Base-by-base conservation (phyloP, 768 basidiomycete genomes). In the Naganishia vishniacii region DNA sequence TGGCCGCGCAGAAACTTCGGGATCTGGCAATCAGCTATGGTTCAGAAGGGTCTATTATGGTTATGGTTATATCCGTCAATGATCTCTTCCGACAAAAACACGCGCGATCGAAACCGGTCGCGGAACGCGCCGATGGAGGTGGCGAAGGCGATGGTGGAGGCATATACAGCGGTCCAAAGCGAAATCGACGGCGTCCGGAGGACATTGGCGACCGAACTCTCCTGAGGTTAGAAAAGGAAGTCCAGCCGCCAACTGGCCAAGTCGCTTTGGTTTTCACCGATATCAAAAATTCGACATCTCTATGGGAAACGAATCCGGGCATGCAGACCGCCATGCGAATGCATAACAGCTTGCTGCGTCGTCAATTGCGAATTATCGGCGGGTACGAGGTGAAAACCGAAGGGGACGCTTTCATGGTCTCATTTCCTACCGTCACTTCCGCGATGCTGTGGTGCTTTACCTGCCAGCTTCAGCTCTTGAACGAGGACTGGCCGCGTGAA, bases 321-420 rank as follows among this genome's bases (percentile, higher is more conserved):
- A 99, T 98, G 93, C 85, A 88, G 23, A 88, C 87, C 0, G 92
- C 93, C 3, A 93, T 95, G 82, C 84, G 85, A 28, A 78, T 91
- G 69, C 95, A 99, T 78, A 93, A 98, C 74, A 82, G 80, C 56
- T 81, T 97, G 25, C 82, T 98, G 48, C 85, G 95, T 23, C 83
- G 93, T 6, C 86, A 88, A 65, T 80, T 97, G 32, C 85, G 94
- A 29, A 81, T 88, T 44, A 93, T 92, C 71, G 92, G 92, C 29
- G 95, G 95, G 0, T 99, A 98, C 76, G 91, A 97, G 79, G 94
- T 98, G 72, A 99, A 99, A 79, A 99, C 95, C 12, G 95, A 99
- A 85, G 95, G 95, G 29, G 95, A 98, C 72, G 86, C 94, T 0
- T 99, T 99, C 81, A 93, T 99, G 89, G 92, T 92, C 59, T 91